phyloP scores from a whole-genome alignment of 2,329 filamentous ascomycete genomes.

The Xylariaceae sp. region DNA sequence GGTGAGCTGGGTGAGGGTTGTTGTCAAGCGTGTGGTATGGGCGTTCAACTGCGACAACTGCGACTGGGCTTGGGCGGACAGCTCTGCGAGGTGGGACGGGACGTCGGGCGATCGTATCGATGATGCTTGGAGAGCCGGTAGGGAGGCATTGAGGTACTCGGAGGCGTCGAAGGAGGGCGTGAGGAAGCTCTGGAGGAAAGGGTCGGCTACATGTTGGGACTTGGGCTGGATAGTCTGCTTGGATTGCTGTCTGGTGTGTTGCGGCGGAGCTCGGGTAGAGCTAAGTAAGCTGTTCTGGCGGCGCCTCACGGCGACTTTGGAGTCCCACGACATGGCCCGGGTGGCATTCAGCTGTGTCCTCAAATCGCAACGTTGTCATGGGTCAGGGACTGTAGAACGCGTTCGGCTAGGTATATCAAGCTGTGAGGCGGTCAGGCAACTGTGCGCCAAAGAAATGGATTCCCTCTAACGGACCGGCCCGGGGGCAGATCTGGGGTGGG shows the following conservation, averaged over 20 bases:
- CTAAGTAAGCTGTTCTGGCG: slow-evolving; percentile 38
- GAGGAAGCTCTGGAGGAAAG: slow-evolving; percentile 67
- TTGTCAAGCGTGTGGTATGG: slow-evolving; percentile 76
- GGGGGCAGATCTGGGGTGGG: too few relatives aligned
- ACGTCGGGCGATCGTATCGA: slow-evolving; percentile 24
- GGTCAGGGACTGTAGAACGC: too few relatives aligned
- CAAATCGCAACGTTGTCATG: too few relatives aligned
- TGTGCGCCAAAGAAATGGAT: too few relatives aligned
- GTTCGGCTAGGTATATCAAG: too few relatives aligned
- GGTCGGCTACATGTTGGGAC: slow-evolving; percentile 61
- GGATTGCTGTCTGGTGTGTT: slow-evolving; percentile 33
- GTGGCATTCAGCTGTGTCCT: too few relatives aligned
- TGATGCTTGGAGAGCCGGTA: slow-evolving; percentile 56
- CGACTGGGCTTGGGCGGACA: slow-evolving; percentile 74
- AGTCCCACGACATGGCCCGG: slow-evolving; percentile 31
- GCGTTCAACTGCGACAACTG: slow-evolving; percentile 83
- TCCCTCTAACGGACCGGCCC: too few relatives aligned
- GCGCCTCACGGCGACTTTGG: slow-evolving; percentile 30
- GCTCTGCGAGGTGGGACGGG: slow-evolving; percentile 59
- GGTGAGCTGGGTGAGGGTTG: slow-evolving; percentile 77
- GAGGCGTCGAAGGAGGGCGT: slow-evolving; percentile 72
- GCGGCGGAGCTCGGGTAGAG: slow-evolving; percentile 28
- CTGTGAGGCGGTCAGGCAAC: too few relatives aligned
- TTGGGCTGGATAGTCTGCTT: slow-evolving; percentile 36
- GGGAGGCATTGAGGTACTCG: slow-evolving; percentile 72